A percentile compares a stretch with the other conserved stretches of the same genome.
Evolutionary conservation across 371 early-diverging fungal species (phyloP).

Genomic region (Syncephalastrum sp.): DNA sequence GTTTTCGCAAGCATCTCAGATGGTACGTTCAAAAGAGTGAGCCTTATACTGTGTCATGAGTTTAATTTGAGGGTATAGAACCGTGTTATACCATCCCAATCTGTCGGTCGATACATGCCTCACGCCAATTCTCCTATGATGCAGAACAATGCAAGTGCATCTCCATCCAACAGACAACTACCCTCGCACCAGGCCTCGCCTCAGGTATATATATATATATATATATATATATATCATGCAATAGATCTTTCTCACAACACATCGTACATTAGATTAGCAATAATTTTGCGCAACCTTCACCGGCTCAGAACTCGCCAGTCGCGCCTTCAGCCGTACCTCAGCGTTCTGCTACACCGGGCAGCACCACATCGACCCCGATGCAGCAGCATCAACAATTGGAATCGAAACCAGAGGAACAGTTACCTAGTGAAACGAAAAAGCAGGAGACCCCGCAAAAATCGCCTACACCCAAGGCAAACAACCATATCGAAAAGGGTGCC

Average conservation of each 20-base stretch:
- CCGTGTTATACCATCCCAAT: slow-evolving; percentile 42
- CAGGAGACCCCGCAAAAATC: slow-evolving; percentile 4
- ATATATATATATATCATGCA: not conserved
- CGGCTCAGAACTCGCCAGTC: slow-evolving; percentile 19
- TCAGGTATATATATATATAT: slow-evolving; percentile 10
- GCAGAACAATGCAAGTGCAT: slow-evolving; percentile 15
- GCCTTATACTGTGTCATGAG: not conserved
- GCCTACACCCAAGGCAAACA: slow-evolving; percentile 7
- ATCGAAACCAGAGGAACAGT: slow-evolving; percentile 2
- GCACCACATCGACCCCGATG: slow-evolving; percentile 34
- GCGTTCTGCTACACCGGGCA: slow-evolving; percentile 34
- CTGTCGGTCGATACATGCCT: slow-evolving; percentile 35
- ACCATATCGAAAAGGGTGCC: not conserved
- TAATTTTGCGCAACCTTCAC: slow-evolving; percentile 30
- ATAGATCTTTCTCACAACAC: not conserved
- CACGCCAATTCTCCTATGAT: slow-evolving; percentile 22
- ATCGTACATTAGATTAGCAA: slow-evolving; percentile 7
- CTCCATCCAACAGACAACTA: slow-evolving; percentile 23
- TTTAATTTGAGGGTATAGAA: slow-evolving; percentile 13
- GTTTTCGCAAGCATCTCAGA: slow-evolving; percentile 31
- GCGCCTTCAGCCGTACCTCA: slow-evolving; percentile 28
- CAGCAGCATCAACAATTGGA: slow-evolving; percentile 35
- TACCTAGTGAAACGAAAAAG: not conserved
- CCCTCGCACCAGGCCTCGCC: slow-evolving; percentile 23
- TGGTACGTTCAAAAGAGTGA: slow-evolving; percentile 8